Evolutionary conservation across 805 yeast species (phyloP), one percentile per base, ranked within the genome.

Genomic region (Kluyveromyces lactis): DNA sequence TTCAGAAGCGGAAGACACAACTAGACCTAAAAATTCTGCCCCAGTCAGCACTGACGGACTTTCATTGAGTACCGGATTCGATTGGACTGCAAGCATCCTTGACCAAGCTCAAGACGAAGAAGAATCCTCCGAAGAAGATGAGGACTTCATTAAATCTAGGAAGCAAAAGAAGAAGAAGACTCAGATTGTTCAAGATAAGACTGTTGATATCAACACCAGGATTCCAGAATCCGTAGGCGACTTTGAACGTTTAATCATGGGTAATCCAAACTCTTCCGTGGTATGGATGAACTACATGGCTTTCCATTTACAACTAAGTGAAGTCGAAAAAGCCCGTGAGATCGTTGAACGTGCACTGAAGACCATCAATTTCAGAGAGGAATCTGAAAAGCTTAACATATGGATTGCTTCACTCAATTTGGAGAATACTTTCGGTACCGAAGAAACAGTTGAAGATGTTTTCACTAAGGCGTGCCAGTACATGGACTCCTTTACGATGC

Each of bases 281-380:
- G 64, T 86, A 42, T 92, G 98, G 98, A 90, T 92, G 85, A 86
- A 89, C 64, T 92, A 84, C 65, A 92, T 92, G 96, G 89, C 97
- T 3, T 92, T 90, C 81, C 95, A 89, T 63, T 71, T 92, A 47
- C 96, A 89, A 62, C 70, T 90, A 46, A 84, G 95, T 67, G 98
- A 92, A 62, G 68, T 87, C 43, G 97, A 90, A 28, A 86, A 85
- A 63, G 96, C 97, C 8, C 78, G 98, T 52, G 95, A 86, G 59
- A 77, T 92, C 51, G 97, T 86, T 33, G 84, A 81, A 52, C 77
- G 98, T 46, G 98, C 97, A 2, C 72, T 92, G 56, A 85, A 85
- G 66, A 81, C 92, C 4, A 94, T 92, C 50, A 79, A 76, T 52
- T 86, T 79, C 64, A 77, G 96, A 54, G 96, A 89, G 54, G 97